These are phyloP conservation scores for Discostella stelligeroides DNA, from an alignment of 108 stramenopile genomes.

Conservation along the genomic window DNA sequence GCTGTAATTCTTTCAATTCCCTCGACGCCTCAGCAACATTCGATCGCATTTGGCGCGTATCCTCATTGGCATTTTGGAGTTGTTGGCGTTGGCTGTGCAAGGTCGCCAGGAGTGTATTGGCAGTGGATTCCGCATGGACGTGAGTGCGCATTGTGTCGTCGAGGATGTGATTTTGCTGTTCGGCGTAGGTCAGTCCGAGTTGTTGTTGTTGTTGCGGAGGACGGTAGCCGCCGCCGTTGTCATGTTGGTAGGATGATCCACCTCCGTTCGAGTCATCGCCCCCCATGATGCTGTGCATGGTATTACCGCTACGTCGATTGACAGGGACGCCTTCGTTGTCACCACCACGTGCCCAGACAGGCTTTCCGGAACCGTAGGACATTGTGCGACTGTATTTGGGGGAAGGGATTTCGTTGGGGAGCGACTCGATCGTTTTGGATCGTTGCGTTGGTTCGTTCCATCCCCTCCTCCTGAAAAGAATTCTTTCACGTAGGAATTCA, in stretches of 20 bases:
- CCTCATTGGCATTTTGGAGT: slow-evolving; percentile 79
- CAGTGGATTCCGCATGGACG: slow-evolving; percentile 79
- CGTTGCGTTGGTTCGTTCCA: too few relatives aligned
- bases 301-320: slow-evolving; percentile 37
- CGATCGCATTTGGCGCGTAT: slow-evolving; percentile 80
- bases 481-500: too few relatives aligned
- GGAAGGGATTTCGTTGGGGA: not conserved
- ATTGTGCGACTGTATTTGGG: slow-evolving; percentile 5
- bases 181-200: slow-evolving; percentile 56
- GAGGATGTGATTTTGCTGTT: slow-evolving; percentile 75
- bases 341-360: slow-evolving; percentile 36
- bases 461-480: too few relatives aligned
- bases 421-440: too few relatives aligned
- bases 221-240: slow-evolving; percentile 26
- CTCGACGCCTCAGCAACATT: slow-evolving; percentile 76
- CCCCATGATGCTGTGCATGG: slow-evolving; percentile 32
- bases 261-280: slow-evolving; percentile 11
- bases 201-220: slow-evolving; percentile 62
- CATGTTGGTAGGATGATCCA: too few relatives aligned
- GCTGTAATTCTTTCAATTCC: slow-evolving; percentile 69
- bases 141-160: slow-evolving; percentile 83
- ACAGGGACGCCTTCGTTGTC: slow-evolving; percentile 46
- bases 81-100: slow-evolving; percentile 82
- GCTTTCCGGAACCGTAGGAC: slow-evolving; percentile 54
- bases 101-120: slow-evolving; percentile 74